Evolutionary conservation across 1,139 yeast genomes (phyloP).

Genomic region (Debaryomycetaceae sp.): DNA sequence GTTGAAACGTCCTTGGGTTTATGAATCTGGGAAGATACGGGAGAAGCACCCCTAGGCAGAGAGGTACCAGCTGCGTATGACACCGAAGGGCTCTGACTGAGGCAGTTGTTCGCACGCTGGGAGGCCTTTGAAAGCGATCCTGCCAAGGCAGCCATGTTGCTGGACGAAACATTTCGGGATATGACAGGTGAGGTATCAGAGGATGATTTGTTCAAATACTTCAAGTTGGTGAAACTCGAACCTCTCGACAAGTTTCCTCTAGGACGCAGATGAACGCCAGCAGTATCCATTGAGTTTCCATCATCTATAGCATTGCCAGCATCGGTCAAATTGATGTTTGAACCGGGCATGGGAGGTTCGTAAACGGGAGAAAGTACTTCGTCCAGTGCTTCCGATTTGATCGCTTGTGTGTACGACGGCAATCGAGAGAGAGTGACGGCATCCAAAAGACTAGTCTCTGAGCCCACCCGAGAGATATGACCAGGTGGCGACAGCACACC

Average conservation of each 20-base stretch:
- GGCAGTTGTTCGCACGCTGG: conserved; percentile 8
- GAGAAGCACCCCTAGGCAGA: neutral
- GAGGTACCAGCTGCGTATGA: neutral
- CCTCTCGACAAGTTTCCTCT: conserved; percentile 17
- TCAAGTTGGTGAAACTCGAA: conserved; percentile 18
- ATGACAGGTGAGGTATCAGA: conserved; percentile 27
- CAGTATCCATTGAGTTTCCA: conserved; percentile 3
- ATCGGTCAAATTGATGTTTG: conserved; percentile 30
- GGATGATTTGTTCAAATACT: conserved; percentile 14
- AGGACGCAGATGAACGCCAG: conserved; percentile 5
- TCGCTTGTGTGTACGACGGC: conserved; percentile 81
- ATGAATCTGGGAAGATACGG: neutral
- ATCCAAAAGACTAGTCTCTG: conserved; percentile 26
- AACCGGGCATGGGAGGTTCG: conserved; percentile 51
- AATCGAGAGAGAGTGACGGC: conserved; percentile 52
- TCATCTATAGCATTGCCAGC: conserved; percentile 22
- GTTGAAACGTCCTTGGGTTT: neutral
- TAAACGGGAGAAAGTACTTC: conserved; percentile 64
- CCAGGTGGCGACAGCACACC: conserved; percentile 48
- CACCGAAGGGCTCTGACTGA: conserved; percentile 5
- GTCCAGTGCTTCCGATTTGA: conserved; percentile 44
- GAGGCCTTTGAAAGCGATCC: conserved; percentile 9
- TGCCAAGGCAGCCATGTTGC: conserved; percentile 16
- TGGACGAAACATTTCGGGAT: conserved; percentile 27
- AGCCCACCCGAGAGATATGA: conserved; percentile 59